These are phyloP conservation scores for Tetracladium setigerum DNA, from an alignment of 495 filamentous ascomycete species.

Conservation along the genomic window DNA sequence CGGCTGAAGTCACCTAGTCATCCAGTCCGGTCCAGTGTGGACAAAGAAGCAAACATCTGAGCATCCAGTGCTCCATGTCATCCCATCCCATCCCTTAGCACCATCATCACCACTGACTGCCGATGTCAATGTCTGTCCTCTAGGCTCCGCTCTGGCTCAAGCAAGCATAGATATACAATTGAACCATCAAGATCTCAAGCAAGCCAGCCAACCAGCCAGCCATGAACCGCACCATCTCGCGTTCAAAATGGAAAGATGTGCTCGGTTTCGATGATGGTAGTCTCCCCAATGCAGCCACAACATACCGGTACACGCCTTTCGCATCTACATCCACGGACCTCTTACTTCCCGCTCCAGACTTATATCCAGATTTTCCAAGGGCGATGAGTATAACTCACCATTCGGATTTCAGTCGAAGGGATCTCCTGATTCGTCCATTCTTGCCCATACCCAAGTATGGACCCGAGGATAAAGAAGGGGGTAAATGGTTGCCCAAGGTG, in stretches of 20 bases:
- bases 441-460: neutral
- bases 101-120: too few species aligned
- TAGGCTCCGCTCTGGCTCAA: too few species aligned
- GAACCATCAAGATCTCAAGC: too few species aligned
- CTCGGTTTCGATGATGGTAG: slow-evolving; percentile 17
- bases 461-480: slow-evolving; percentile 5
- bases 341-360: neutral
- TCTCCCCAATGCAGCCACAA: neutral
- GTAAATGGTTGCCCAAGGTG: slow-evolving; percentile 11
- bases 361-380: neutral
- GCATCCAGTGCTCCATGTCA: too few species aligned
- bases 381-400: neutral
- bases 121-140: too few species aligned
- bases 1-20: too few species aligned
- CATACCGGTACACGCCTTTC: neutral
- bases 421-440: neutral
- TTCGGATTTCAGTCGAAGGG: neutral
- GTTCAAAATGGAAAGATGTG: slow-evolving; percentile 18
- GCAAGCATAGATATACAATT: too few species aligned
- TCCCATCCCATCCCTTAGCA: too few species aligned
- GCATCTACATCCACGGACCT: neutral
- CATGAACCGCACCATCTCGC: slow-evolving; percentile 6
- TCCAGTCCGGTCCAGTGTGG: too few species aligned
- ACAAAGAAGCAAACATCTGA: too few species aligned
- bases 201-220: too few species aligned